Evolutionary conservation across 2,329 filamentous ascomycete genomes (phyloP), one percentile per base, ranked within the genome.

Genomic region (Aschersonia sp.): DNA sequence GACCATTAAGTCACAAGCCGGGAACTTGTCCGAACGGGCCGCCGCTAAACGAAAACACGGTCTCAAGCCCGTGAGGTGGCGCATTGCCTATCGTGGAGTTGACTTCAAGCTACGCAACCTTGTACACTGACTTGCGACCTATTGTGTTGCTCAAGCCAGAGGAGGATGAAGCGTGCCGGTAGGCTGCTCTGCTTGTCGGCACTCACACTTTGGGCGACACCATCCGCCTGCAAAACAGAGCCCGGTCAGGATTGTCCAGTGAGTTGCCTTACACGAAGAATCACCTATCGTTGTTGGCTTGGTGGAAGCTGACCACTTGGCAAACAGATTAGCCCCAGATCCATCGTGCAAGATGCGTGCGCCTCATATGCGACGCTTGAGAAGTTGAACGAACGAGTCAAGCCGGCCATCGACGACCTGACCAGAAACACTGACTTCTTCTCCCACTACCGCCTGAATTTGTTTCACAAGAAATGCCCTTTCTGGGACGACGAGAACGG

Each of bases 381-480:
- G 61, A 71, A 73, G 41, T 73, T 98, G 47, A 98, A 97, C 67
- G 66, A 73, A 55, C 76, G 79, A 51, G 73, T 96, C 52, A 81
- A 83, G 57, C 85, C 88, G 14, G 77, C 81, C 46, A 69, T 98
- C 55, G 77, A 86, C 57, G 83, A 86, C 48, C 78, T 98, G 43
- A 94, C 87, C 0, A 79, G 79, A 56, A 80, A 85, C 47, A 94
- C 90, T 63, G 92, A 98, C 66, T 98, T 96, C 75, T 98, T 98
- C 68, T 90, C 90, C 47, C 88, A 97, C 67, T 98, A 97, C 69
- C 83, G 92, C 49, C 71, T 98, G 43, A 97, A 96, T 63, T 76
- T 98, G 22, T 98, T 87, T 67, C 85, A 94, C 65, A 95, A 92
- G 65, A 80, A 79, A 67, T 98, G 92, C 60, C 92, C 92, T 0